Evolutionary conservation across 768 basidiomycete genomes (phyloP).

Genomic region (Mycena belliarum): DNA sequence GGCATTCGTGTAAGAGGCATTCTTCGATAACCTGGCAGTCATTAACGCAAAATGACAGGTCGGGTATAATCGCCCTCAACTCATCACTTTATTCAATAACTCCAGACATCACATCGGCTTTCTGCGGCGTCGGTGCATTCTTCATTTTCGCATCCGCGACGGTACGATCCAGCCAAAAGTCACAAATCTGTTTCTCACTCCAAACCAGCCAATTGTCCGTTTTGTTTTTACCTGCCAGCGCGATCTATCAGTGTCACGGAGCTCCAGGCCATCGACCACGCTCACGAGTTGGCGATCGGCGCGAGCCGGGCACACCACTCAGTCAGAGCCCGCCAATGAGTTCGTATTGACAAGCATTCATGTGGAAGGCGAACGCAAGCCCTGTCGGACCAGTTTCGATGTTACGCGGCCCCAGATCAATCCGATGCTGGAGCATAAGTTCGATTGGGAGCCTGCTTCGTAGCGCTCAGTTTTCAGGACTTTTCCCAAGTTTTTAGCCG

Average conservation of each 20-base stretch:
- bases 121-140: conserved; percentile 11
- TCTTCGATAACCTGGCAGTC: background rate
- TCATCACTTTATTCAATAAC: conserved; percentile 12
- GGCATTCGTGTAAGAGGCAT: conserved; percentile 14
- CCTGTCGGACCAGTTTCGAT: no score
- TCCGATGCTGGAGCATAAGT: no score
- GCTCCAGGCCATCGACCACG: background rate
- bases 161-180: background rate
- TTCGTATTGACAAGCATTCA: background rate
- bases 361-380: background rate
- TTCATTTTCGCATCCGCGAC: conserved; percentile 19
- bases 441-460: no score
- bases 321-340: background rate
- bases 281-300: background rate
- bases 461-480: no score
- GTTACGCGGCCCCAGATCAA: no score
- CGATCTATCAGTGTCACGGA: background rate
- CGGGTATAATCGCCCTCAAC: conserved; percentile 10
- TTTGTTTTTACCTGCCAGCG: conserved; percentile 14
- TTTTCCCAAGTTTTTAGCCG: no score
- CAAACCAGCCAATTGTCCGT: conserved; percentile 1
- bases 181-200: background rate
- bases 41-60: background rate
- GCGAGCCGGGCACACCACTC: background rate
- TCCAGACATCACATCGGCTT: conserved; percentile 14